Evolutionary conservation across 495 filamentous ascomycete genomes (phyloP), one percentile per base, ranked within the genome.

Genomic region (Hypoxylon fragiforme): DNA sequence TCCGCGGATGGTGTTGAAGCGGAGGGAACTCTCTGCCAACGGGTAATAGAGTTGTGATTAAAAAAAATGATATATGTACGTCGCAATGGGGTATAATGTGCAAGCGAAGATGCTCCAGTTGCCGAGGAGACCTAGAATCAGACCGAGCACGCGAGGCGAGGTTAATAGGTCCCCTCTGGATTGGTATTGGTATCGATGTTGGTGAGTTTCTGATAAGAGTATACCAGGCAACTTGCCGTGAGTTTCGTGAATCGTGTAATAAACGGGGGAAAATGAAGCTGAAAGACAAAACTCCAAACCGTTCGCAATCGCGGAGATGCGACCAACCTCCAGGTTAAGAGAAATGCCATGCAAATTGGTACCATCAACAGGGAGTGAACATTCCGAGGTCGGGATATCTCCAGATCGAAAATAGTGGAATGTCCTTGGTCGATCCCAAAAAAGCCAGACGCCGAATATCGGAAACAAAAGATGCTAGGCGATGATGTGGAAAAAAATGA

Each of bases 251-350:
- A 49, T 68, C 59, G 59, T 54, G 35, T 43, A 63, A 30, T 38
- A 42, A 43, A 54, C 30, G 31, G 55, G 18, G 31, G 26, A 36
- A 49, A 45, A 49, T 30, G 34, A 57, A 48, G 53, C 50, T 34
- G 50, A 62, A 57, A 37, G 42, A 54, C 56, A 57, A 60, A 68
- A 65, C 62, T 68, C 62, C 65, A 44, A 56, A 63, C 56, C 59
- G 62, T 42, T 60, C 65, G 19, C 32, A 54, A 50, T 59, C 54
- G 45, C 44, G 55, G 56, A 65, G 50, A 45, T 54, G 51, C 59
- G 54, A 15, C 36, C 58, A 43, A 24, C 51, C 50, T 49, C 54
- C 46, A 50, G 59, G 53, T 51, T 61, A 38, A 54, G 55, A 58
- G 42, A 40, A n/a, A 56, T 56, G 43, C 58, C 47, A 65, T 65